Percentiles rank a stretch among this genome's conserved stretches.
Evolutionary conservation across 345 rosid species (phyloP).

Genomic region (Chamaenerion angustifolium): DNA sequence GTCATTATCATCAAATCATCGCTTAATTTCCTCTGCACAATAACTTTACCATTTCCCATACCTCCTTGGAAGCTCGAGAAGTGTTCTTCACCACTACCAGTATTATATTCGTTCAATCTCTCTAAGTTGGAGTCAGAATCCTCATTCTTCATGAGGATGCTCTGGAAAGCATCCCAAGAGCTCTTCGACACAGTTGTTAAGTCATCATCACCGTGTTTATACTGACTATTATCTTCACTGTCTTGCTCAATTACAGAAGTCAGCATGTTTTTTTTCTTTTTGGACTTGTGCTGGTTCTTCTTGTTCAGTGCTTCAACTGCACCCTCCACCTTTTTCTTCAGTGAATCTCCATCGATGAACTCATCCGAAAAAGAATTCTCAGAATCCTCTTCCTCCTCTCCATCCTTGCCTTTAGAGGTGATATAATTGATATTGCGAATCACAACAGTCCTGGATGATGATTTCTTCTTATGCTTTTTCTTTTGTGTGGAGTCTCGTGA

Average conservation of each 20-base stretch:
- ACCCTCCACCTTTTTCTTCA: slow-evolving; percentile 40
- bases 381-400: slow-evolving; percentile 21
- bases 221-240: slow-evolving; percentile 11
- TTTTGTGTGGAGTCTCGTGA: slow-evolving; percentile 15
- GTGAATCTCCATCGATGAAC: slow-evolving; percentile 31
- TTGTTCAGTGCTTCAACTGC: slow-evolving; percentile 39
- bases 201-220: slow-evolving; percentile 12
- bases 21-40: slow-evolving; percentile 8
- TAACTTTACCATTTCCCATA: slow-evolving; percentile 2
- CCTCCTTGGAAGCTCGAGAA: slow-evolving; percentile 6
- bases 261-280: slow-evolving; percentile 17
- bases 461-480: slow-evolving; percentile 46
- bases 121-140: slow-evolving; percentile 8
- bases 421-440: slow-evolving; percentile 83
- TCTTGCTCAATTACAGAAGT: slow-evolving; percentile 12
- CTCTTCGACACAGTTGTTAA: slow-evolving; percentile 16
- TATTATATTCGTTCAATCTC: slow-evolving; percentile 10
- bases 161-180: slow-evolving; percentile 64
- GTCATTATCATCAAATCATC: slow-evolving; percentile 35
- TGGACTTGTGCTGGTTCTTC: slow-evolving; percentile 13
- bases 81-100: slow-evolving; percentile 3
- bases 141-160: slow-evolving; percentile 42
- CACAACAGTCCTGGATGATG: slow-evolving; percentile 54
- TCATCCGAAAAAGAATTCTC: slow-evolving; percentile 33
- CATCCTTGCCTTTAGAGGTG: slow-evolving; percentile 58